Percentiles rank a stretch among this genome's conserved stretches.
Evolutionary conservation across 2,329 filamentous ascomycete species (phyloP).

Genomic region (Ilyonectria destructans): DNA sequence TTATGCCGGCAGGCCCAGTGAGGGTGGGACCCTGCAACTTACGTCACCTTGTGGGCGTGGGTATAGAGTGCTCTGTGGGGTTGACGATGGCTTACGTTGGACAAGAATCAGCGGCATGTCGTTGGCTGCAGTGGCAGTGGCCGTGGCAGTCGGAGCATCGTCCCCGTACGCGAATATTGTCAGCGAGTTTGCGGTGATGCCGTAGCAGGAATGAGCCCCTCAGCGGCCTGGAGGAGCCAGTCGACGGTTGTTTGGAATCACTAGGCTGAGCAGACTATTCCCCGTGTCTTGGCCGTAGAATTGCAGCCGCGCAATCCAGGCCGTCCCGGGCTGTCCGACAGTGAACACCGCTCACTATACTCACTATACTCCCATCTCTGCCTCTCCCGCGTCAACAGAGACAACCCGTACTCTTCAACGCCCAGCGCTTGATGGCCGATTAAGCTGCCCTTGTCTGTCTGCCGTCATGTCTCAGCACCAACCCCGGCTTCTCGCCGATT

Average conservation of each 20-base stretch:
- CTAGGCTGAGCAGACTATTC: not conserved
- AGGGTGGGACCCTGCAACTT: not conserved
- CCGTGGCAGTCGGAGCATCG: not conserved
- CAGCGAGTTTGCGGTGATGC: not conserved
- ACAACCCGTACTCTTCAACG: not conserved
- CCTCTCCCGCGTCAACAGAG: not conserved
- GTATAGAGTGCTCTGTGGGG: not conserved
- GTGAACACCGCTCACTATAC: not conserved
- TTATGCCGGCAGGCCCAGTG: not conserved
- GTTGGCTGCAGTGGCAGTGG: not conserved
- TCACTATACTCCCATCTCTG: constrained; percentile 6
- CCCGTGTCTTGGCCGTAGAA: not conserved
- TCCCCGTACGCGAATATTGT: not conserved
- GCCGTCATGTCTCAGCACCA: constrained; percentile 2
- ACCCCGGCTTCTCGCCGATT: not conserved
- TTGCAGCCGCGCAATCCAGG: constrained; percentile 1
- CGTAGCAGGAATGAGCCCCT: not conserved
- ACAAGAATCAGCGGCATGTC: not conserved
- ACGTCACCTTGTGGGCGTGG: not conserved
- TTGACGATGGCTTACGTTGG: not conserved
- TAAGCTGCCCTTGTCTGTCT: not conserved
- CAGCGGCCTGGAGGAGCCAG: not conserved
- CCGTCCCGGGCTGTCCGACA: not conserved
- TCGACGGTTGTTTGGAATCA: not conserved
- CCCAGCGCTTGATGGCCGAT: not conserved